phyloP scores from a whole-genome alignment of 371 early-diverging fungal species.

The Mortierella sp. region DNA sequence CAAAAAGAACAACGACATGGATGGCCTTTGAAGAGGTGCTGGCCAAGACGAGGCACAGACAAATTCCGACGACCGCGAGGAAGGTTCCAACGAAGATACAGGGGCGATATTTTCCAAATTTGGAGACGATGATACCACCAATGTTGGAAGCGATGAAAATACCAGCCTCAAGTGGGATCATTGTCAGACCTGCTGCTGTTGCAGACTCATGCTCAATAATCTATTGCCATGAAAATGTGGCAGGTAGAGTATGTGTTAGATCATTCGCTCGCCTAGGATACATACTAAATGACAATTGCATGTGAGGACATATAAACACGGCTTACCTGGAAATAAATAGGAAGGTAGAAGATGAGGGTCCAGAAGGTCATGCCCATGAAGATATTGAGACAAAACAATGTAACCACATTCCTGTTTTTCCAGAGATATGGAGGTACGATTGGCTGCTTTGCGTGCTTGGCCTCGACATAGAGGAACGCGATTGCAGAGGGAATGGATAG shows the following conservation, averaged over 20 bases:
- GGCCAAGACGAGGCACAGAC: constrained; percentile 60
- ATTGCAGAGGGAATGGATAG: constrained; percentile 61
- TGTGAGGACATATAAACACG: too few relatives aligned
- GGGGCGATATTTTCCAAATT: constrained; percentile 51
- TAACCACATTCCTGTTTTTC: constrained; percentile 59
- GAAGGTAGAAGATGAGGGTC: constrained; percentile 77
- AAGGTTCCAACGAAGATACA: constrained; percentile 59
- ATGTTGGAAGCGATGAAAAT: constrained; percentile 56
- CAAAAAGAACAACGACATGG: constrained; percentile 60
- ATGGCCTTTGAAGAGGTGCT: constrained; percentile 44
- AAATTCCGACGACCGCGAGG: constrained; percentile 58
- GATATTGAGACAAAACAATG: constrained; percentile 61
- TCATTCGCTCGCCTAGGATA: constrained; percentile 11
- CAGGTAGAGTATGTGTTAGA: constrained; percentile 23
- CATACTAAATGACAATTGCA: too few relatives aligned
- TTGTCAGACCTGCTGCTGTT: constrained; percentile 68
- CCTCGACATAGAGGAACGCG: constrained; percentile 71
- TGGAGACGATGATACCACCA: constrained; percentile 58
- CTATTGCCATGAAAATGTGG: constrained; percentile 59
- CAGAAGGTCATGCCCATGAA: constrained; percentile 79
- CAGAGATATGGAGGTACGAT: constrained; percentile 65
- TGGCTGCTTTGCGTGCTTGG: constrained; percentile 68
- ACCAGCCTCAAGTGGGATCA: constrained; percentile 71
- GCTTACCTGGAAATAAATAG: constrained; percentile 77
- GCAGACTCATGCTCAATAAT: constrained; percentile 61